Base-by-base conservation (phyloP, 139 green algal genomes). In the Micractinium conductrix region DNA sequence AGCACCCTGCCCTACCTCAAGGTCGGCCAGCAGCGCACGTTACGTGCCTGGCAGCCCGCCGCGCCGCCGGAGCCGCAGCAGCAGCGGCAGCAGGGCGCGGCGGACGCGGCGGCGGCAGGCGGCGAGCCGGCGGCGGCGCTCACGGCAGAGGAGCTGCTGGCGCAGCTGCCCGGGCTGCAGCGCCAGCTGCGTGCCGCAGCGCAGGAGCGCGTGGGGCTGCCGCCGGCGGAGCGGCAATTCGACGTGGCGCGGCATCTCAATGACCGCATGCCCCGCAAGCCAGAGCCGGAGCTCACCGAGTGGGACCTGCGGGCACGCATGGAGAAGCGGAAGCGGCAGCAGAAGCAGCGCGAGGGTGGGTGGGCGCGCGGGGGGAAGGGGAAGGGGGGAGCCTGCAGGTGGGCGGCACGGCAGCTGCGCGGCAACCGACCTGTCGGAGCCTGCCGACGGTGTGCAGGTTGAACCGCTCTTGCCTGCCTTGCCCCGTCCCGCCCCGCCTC, bases 221-320 rank as follows among this genome's bases (percentile, higher is more conserved):
- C 37, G 24, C 17, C 24, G n/a, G 74, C 55, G 74, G 48, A 37
- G 37, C 12, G 19, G 68, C 44, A 4, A 4, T n/a, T 65, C 30
- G 30, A 37, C 72, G 62, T n/a, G 72, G 43, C 40, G 10, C 44
- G n/a, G 4, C 24, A 69, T 42, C n/a, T 38, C 37, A 35, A 22
- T 22, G 22, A 55, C 33, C 76, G 76, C 55, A 55, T 43, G 26
- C 24, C 58, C 0, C 76, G 76, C 55, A 71, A 53, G 26, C 17
- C 19, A 24, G 76, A 82, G 28, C 78, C 78, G 60, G 62, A 67
- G 38, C 73, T 83, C n/a, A 70, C 42, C 17, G 75, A 86, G 68
- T 90, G 86, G 86, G 86, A 88, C 60, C 67, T 88, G 75, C 74
- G 86, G 28, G 86, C 86, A 21, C 68, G 38, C 44, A 86, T 86